A percentile compares a stretch with the other conserved stretches of the same genome.
Conservation (phyloP, 768 basidiomycete genomes). For the Russula griseocarnosa region DNA sequence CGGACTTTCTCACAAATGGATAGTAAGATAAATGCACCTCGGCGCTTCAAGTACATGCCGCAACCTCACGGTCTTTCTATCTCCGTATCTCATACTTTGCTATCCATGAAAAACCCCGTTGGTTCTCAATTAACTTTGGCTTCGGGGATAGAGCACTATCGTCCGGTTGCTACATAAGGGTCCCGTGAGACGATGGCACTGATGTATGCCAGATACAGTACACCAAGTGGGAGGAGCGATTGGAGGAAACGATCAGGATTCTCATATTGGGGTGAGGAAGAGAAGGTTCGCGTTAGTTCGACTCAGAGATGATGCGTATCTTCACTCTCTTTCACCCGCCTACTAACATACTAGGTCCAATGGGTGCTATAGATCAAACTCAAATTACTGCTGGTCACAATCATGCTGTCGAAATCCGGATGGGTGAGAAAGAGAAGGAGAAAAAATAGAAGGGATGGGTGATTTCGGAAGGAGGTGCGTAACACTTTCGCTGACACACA, state of each 20-base stretch:
- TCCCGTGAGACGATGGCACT: neutral
- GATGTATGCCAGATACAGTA: neutral
- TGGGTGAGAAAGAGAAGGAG: neutral
- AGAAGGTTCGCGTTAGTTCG: neutral
- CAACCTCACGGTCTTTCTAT: neutral
- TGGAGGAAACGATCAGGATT: neutral
- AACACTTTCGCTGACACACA: neutral
- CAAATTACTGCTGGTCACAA: neutral
- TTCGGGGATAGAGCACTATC: neutral
- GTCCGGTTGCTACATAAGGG: neutral
- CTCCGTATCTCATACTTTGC: neutral
- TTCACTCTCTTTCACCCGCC: neutral
- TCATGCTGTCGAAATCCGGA: too few species aligned
- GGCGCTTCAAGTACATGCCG: neutral
- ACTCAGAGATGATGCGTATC: neutral
- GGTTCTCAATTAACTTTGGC: neutral
- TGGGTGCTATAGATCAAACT: neutral
- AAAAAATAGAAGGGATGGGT: neutral
- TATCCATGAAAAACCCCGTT: neutral
- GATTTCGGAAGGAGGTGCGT: neutral
- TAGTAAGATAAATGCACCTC: neutral
- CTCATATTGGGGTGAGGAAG: neutral
- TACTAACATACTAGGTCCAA: neutral
- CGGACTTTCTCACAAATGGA: neutral
- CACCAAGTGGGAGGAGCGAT: neutral